phyloP scores from a whole-genome alignment of 345 rosid genomes.

The Citropsis articulata region DNA sequence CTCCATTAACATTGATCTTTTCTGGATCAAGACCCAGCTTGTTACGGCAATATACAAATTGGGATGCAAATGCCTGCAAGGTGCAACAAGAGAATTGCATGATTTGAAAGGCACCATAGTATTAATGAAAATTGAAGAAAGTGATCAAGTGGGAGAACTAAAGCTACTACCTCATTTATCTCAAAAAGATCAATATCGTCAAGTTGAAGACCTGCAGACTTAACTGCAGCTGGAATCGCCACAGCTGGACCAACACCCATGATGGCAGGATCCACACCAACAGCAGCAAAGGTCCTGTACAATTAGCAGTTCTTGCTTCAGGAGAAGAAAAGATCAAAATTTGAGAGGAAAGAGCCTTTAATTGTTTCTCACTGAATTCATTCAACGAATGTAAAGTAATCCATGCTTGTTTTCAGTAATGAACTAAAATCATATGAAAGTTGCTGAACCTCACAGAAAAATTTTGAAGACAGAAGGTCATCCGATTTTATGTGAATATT shows the following conservation, averaged over 20 bases:
- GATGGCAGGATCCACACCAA: slow-evolving; percentile 95
- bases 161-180: slow-evolving; percentile 79
- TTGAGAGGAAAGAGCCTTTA: neutral
- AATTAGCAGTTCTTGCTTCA: neutral
- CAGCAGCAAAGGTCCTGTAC: slow-evolving; percentile 86
- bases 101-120: neutral
- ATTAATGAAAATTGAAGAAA: neutral
- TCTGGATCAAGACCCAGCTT: slow-evolving; percentile 83
- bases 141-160: neutral
- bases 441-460: neutral
- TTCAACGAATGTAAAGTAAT: neutral
- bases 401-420: neutral
- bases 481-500: neutral
- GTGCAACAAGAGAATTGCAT: neutral
- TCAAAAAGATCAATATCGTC: slow-evolving; percentile 93
- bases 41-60: slow-evolving; percentile 84
- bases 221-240: slow-evolving; percentile 95
- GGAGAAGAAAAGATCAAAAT: neutral
- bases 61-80: slow-evolving; percentile 91
- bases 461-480: neutral
- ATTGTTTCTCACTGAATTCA: neutral
- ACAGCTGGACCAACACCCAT: slow-evolving; percentile 98
- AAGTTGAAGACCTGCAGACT: slow-evolving; percentile 90
- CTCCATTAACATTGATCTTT: slow-evolving; percentile 95
- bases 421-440: neutral